Conservation (phyloP, 306 rosid species). For the Ochetophila trinervis region DNA sequence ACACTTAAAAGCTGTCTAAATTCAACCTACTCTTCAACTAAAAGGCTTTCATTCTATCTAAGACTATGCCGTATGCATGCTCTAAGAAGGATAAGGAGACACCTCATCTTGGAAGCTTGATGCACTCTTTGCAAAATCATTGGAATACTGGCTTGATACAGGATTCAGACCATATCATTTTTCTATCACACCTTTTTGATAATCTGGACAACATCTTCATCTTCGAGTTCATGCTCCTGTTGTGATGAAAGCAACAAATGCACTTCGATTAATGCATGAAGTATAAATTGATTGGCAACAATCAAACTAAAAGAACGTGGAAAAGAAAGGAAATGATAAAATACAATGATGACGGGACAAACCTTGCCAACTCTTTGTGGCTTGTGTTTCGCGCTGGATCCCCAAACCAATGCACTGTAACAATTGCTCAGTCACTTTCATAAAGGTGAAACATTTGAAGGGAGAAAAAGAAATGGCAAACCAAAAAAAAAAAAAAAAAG, state of each 20-base stretch:
- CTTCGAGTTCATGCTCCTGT: conserved; percentile 93
- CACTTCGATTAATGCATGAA: conserved; percentile 14
- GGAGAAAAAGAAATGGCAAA: neutral
- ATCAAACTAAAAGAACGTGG: neutral
- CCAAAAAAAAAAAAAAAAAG: neutral
- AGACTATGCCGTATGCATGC: neutral
- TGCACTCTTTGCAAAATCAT: conserved; percentile 18
- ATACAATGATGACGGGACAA: conserved; percentile 15
- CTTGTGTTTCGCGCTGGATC: conserved; percentile 93
- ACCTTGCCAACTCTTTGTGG: conserved; percentile 99
- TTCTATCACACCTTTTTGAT: conserved; percentile 70
- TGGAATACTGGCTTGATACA: conserved; percentile 11
- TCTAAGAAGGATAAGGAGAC: neutral
- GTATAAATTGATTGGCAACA: neutral
- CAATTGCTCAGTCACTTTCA: conserved; percentile 20
- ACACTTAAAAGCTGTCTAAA: too few species aligned
- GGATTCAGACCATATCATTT: neutral
- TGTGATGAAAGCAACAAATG: conserved; percentile 2
- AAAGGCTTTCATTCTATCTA: neutral
- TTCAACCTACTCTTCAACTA: conserved; percentile 15
- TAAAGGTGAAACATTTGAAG: neutral
- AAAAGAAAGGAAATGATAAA: neutral
- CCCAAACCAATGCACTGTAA: conserved; percentile 95
- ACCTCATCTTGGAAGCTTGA: conserved; percentile 7
- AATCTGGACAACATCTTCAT: conserved; percentile 97